These are phyloP conservation scores for Metschnikowia continentalis DNA, from an alignment of 805 yeast species.

Conservation along the genomic window DNA sequence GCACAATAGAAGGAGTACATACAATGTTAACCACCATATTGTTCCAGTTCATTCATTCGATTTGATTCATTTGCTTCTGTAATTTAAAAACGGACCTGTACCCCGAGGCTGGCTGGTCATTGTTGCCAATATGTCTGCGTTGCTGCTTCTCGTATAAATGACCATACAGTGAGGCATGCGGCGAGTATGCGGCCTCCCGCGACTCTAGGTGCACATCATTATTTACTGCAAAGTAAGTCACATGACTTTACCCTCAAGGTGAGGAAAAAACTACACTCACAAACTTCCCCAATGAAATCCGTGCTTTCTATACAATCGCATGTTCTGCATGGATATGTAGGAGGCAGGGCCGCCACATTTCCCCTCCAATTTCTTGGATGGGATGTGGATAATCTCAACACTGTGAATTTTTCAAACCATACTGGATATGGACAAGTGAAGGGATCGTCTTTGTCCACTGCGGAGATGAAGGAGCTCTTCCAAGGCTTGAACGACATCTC, in stretches of 20 bases:
- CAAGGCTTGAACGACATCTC: conserved; percentile 12
- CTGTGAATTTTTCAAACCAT: conserved; percentile 87
- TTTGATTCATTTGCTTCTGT: background rate
- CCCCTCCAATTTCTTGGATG: conserved; percentile 84
- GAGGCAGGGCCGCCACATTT: conserved; percentile 85
- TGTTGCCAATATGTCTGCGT: too few relatives aligned
- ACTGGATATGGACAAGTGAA: conserved; percentile 69
- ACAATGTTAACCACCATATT: too few relatives aligned
- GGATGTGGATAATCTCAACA: conserved; percentile 89
- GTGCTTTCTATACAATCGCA: conserved; percentile 69
- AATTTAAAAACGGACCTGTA: too few relatives aligned
- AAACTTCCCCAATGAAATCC: conserved; percentile 16
- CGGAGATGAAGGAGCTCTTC: conserved; percentile 13
- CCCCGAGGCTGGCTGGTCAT: background rate
- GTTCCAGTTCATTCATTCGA: background rate
- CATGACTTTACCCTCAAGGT: background rate
- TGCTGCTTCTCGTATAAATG: background rate
- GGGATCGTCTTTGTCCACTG: conserved; percentile 10
- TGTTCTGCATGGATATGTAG: conserved; percentile 94
- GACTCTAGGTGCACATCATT: background rate
- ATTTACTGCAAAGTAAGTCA: background rate
- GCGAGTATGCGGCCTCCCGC: background rate
- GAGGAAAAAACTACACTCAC: background rate
- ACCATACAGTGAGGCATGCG: background rate
- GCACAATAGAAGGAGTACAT: too few relatives aligned